These are phyloP conservation scores for Candida yuanshanica DNA, from an alignment of 805 yeast genomes.

Conservation along the genomic window DNA sequence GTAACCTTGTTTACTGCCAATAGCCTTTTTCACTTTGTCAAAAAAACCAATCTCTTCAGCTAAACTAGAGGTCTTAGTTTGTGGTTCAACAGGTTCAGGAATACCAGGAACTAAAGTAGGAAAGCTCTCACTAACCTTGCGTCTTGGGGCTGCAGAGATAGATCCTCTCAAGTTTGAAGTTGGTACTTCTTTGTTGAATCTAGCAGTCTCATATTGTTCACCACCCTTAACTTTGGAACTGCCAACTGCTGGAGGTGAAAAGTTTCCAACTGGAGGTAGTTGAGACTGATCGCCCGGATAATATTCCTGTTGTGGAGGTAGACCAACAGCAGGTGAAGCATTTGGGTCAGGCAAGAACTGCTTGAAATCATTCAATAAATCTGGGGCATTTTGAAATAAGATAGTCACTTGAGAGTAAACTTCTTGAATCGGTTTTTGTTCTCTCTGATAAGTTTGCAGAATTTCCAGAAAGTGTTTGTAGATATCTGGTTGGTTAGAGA, in stretches of 20 bases:
- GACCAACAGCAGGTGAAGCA: conserved; percentile 20
- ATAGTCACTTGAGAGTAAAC: conserved; percentile 91
- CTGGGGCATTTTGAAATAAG: conserved; percentile 90
- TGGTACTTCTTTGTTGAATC: conserved; percentile 26
- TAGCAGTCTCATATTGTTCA: conserved; percentile 15
- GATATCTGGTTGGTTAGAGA: conserved; percentile 90
- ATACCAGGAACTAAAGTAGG: conserved; percentile 80
- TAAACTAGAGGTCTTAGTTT: conserved; percentile 50
- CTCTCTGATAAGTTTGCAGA: conserved; percentile 93
- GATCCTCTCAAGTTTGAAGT: conserved; percentile 32
- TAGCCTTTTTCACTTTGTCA: conserved; percentile 83
- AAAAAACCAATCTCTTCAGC: conserved; percentile 86
- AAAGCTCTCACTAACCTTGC: conserved; percentile 25
- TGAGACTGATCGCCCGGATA: conserved; percentile 32
- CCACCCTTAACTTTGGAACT: conserved; percentile 19
- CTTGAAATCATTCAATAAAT: conserved; percentile 87
- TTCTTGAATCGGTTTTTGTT: conserved; percentile 90
- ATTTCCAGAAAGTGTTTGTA: conserved; percentile 93
- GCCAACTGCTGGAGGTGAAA: conserved; percentile 58
- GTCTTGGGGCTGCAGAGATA: conserved; percentile 17
- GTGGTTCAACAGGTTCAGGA: conserved; percentile 73
- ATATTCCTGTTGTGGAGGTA: conserved; percentile 19
- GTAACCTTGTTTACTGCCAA: conserved; percentile 85
- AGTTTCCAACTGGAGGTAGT: conserved; percentile 85
- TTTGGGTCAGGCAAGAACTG: conserved; percentile 82